These are phyloP conservation scores for Kodamaea sp. DNA, from an alignment of 1,139 yeast species.

Conservation along the genomic window DNA sequence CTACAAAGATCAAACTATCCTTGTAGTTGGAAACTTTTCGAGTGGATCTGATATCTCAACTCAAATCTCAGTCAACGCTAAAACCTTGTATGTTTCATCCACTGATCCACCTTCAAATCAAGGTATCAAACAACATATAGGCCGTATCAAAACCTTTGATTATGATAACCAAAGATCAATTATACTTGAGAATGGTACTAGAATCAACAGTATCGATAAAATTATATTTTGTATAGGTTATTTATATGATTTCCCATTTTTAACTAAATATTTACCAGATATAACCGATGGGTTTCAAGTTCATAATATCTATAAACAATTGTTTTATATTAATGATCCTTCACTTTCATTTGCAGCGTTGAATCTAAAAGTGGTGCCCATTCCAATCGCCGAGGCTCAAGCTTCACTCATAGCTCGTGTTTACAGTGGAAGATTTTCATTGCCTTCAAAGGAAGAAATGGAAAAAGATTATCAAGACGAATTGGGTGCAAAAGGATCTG, in stretches of 20 bases:
- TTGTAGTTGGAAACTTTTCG: constrained; percentile 46
- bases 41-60: constrained; percentile 48
- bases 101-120: constrained; percentile 17
- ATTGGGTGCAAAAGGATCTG: constrained; percentile 21
- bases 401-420: constrained; percentile 42
- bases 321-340: constrained; percentile 45
- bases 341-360: constrained; percentile 38
- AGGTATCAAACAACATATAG: constrained; percentile 19
- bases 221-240: constrained; percentile 51
- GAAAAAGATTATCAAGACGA: constrained; percentile 17
- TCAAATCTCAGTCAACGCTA: constrained; percentile 39
- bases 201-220: constrained; percentile 29
- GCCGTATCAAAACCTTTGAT: constrained; percentile 29
- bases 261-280: constrained; percentile 26
- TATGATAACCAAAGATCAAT: constrained; percentile 23
- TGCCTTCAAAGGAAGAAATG: constrained; percentile 38
- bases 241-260: constrained; percentile 41
- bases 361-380: constrained; percentile 41
- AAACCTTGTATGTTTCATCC: constrained; percentile 35
- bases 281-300: constrained; percentile 32
- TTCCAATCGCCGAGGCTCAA: constrained; percentile 48
- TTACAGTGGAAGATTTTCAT: constrained; percentile 33
- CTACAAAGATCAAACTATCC: constrained; percentile 36
- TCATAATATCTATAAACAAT: constrained; percentile 37
- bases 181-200: constrained; percentile 25